A percentile compares a stretch with the other conserved stretches of the same genome.
Evolutionary conservation across 2,329 filamentous ascomycete species (phyloP).

Genomic region (Fusarium sp.): DNA sequence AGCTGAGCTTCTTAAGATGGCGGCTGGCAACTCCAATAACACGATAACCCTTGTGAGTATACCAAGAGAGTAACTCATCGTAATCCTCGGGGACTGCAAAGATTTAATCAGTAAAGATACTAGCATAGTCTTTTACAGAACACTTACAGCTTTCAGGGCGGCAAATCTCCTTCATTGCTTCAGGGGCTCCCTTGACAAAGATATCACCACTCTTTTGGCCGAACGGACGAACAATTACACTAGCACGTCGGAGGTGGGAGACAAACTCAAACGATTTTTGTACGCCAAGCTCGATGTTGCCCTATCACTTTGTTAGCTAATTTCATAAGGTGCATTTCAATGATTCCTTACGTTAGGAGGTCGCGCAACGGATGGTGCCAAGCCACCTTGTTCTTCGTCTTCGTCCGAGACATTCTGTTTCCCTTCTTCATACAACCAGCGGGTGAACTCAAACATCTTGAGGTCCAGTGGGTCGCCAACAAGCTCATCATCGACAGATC

Average conservation of each 20-base stretch:
- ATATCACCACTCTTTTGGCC: slow-evolving; percentile 86
- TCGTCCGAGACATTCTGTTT: slow-evolving; percentile 73
- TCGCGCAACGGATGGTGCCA: slow-evolving; percentile 89
- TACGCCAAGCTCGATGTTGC: slow-evolving; percentile 85
- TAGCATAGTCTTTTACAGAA: not conserved
- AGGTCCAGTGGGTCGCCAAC: slow-evolving; percentile 94
- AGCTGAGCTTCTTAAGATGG: slow-evolving; percentile 86
- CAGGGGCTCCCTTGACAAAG: slow-evolving; percentile 96
- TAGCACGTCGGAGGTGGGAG: slow-evolving; percentile 89
- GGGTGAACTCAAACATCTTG: slow-evolving; percentile 98
- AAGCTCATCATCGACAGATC: slow-evolving; percentile 87
- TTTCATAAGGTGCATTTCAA: slow-evolving; percentile 47
- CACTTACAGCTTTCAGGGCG: slow-evolving; percentile 79
- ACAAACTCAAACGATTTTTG: slow-evolving; percentile 94
- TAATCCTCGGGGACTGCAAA: slow-evolving; percentile 81
- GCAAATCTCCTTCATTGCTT: slow-evolving; percentile 96
- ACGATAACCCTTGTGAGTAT: slow-evolving; percentile 95
- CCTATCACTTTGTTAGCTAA: slow-evolving; percentile 46
- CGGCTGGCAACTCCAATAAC: slow-evolving; percentile 96
- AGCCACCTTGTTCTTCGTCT: slow-evolving; percentile 78
- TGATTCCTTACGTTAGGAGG: slow-evolving; percentile 71
- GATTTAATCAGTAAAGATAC: slow-evolving; percentile 34
- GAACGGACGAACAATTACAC: slow-evolving; percentile 91
- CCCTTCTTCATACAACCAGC: slow-evolving; percentile 92
- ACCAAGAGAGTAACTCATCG: slow-evolving; percentile 87